Evolutionary conservation across 192 early-diverging fungal species (phyloP), one percentile per base, ranked within the genome.

Genomic region (Entomortierella chlamydospora): DNA sequence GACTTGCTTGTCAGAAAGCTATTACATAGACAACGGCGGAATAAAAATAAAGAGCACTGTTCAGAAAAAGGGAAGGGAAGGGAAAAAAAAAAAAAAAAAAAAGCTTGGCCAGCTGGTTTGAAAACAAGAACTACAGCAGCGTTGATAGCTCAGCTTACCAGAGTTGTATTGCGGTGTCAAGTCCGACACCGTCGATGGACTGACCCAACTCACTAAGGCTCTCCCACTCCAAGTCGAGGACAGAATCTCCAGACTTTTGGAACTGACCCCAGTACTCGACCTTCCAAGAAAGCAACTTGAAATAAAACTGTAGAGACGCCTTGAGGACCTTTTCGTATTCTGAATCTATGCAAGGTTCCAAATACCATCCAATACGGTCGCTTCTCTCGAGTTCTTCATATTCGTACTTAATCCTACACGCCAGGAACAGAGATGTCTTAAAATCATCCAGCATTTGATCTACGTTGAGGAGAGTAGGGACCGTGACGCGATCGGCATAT

Each of bases 141-240:
- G 7, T 6, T 62, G 45, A 49, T 45, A n/a, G 15, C 7, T 49
- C 6, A 11, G 13, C 23, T 52, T 87, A 86, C 86, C 94, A 95
- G 42, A 94, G 95, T 62, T 93, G 89, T 68, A 87, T 79, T 8
- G 93, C 93, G 53, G 90, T 87, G 69, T 94, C 92, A 33, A 86
- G 72, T 55, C 94, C 90, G 8, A 91, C 91, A 39, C 91, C 93
- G 31, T 93, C 89, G 56, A 95, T 91, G 33, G 86, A 71, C 20
- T 84, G 87, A 51, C 93, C 92, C 12, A 96, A 83, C 15, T 84
- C 84, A 39, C 86, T 87, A 57, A 95, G 62, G 57, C 91, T 93
- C n/a, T 91, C 85, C 94, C 94, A 97, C 72, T 95, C 94, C 62
- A 82, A 88, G 68, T 95, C 93, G 67, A 97, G 82, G 17, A 93